Base-by-base conservation (phyloP, 768 basidiomycete species). In the Solioccasus polychromus region DNA sequence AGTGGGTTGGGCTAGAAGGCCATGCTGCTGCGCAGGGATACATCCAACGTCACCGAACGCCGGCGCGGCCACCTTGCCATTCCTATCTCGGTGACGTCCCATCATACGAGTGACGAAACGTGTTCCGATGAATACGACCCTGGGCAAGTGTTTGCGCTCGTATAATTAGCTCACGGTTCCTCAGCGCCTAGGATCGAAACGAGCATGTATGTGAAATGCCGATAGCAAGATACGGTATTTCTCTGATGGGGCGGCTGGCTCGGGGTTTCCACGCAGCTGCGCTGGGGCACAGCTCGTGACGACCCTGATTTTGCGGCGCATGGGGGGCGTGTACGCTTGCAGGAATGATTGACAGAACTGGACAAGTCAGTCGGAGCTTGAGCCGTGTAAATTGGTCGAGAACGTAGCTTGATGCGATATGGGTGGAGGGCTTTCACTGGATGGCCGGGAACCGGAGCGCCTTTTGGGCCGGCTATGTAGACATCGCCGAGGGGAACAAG, bases 341-440 rank as follows among this genome's bases (percentile, higher is more conserved):
- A 45, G 35, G 32, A 48, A n/a, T n/a, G n/a, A n/a, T n/a, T 47
- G 49, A 36, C 44, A 24, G 26, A 43, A 22, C 36, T 20, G 35
- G 53, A 41, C 30, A 25, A 29, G 36, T 39, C 35, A 34, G 38
- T 59, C 52, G 58, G 58, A 62, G 48, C 52, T 49, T 54, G 44
- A 49, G 55, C 29, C 39, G 50, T 37, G 42, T 10, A 35, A 25
- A 43, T 18, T 25, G 45, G 53, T 47, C 50, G 42, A 57, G 46
- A 62, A 55, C 34, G 44, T 12, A 43, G 15, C 15, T 26, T 51
- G 56, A 52, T 54, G 54, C 62, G 62, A 53, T 28, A 18, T 60
- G 62, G 62, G 62, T 60, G 60, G 60, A 64, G 62, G 61, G 59
- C 40, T 35, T 35, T 26, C 7, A n/a, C 17, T 39, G 26, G 14